Percentiles rank a stretch among this genome's conserved stretches.
These are phyloP conservation scores for Trichoderma citrinoviride DNA, from an alignment of 2,329 filamentous ascomycete genomes.

Conservation along the genomic window DNA sequence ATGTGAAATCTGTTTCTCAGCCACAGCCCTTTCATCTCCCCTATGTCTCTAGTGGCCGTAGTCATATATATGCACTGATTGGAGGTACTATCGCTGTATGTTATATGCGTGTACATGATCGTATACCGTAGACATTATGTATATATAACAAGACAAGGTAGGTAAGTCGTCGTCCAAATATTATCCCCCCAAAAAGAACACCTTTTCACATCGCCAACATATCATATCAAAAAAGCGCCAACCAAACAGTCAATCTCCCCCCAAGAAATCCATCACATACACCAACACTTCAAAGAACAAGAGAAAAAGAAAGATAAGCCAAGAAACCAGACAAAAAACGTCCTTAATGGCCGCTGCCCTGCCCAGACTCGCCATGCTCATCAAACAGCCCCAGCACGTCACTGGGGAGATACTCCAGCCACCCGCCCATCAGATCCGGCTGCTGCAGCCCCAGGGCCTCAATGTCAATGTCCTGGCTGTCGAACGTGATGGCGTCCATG, in stretches of 20 bases:
- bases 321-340: background rate
- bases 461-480: conserved; percentile 76
- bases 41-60: too few species aligned
- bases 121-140: background rate
- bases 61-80: background rate
- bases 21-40: too few species aligned
- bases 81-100: background rate
- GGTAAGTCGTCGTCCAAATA: background rate
- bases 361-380: conserved; percentile 35
- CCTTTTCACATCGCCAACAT: conserved; percentile 6
- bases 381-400: conserved; percentile 60
- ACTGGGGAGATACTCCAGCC: conserved; percentile 70
- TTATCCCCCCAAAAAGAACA: background rate
- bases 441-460: conserved; percentile 55
- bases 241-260: background rate
- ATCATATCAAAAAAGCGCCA: background rate
- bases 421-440: conserved; percentile 66
- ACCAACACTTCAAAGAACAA: background rate
- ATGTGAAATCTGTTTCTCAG: too few species aligned
- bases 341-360: background rate
- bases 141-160: background rate
- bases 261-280: background rate
- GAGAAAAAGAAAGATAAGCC: too few species aligned
- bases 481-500: conserved; percentile 63
- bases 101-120: conserved; percentile 7